A percentile compares a stretch with the other conserved stretches of the same genome.
phyloP scores from a whole-genome alignment of 129 eudicot species.

The Smallanthus sonchifolius region DNA sequence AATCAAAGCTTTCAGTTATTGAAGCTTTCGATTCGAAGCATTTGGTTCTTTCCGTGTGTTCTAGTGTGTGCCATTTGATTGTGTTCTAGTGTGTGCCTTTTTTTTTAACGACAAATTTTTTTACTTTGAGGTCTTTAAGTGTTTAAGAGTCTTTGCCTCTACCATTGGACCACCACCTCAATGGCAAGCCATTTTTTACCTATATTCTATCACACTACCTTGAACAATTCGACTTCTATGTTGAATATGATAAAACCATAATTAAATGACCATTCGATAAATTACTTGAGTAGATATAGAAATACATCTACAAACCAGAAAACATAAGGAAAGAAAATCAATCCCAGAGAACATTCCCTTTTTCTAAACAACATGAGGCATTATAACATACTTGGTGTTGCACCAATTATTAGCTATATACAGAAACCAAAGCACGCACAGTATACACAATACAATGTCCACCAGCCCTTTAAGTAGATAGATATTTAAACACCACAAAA shows the following conservation, averaged over 20 bases:
- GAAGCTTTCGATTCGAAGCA: no score
- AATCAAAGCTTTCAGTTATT: no score
- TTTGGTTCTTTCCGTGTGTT: no score
- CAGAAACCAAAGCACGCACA: background rate
- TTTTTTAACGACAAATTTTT: no score
- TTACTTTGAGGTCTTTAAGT: no score
- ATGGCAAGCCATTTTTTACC: no score
- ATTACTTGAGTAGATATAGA: background rate
- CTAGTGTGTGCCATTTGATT: no score
- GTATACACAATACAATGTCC: background rate
- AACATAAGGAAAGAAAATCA: background rate
- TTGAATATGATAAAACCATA: background rate
- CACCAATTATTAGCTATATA: background rate
- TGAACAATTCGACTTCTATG: background rate
- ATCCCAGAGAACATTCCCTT: background rate
- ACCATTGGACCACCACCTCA: no score
- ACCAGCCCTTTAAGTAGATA: background rate
- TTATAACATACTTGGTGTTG: background rate
- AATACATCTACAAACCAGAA: background rate
- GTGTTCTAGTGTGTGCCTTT: no score
- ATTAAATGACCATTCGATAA: background rate
- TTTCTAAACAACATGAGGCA: background rate
- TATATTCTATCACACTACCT: background rate
- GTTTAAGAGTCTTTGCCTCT: no score
- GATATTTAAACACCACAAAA: conserved; percentile 58